These are phyloP conservation scores for Apophysomyces trapeziformis DNA, from an alignment of 371 early-diverging fungal species.

Conservation along the genomic window DNA sequence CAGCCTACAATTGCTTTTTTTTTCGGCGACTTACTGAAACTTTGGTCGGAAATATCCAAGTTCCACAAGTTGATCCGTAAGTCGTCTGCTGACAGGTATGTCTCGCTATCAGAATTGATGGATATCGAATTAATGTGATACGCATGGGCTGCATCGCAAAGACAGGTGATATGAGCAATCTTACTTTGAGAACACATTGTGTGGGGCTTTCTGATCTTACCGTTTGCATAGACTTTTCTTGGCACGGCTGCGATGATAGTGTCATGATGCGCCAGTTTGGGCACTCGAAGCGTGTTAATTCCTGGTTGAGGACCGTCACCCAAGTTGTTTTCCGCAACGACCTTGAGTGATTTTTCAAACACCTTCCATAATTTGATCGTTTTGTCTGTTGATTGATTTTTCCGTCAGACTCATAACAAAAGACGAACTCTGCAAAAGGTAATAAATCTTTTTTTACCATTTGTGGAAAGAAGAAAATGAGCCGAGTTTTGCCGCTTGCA, in stretches of 20 bases:
- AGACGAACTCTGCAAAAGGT: not conserved
- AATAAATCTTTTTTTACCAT: slow-evolving; percentile 64
- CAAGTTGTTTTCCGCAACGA: slow-evolving; percentile 88
- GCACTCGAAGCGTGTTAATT: slow-evolving; percentile 68
- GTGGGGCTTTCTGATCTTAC: slow-evolving; percentile 12
- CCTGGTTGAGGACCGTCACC: slow-evolving; percentile 60
- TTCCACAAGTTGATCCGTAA: slow-evolving; percentile 99
- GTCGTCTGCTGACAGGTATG: slow-evolving; percentile 98
- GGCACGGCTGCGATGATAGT: slow-evolving; percentile 95
- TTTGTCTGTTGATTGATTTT: slow-evolving; percentile 72
- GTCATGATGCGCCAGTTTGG: slow-evolving; percentile 90
- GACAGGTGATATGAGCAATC: too few species aligned
- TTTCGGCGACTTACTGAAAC: slow-evolving; percentile 78
- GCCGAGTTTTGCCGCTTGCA: slow-evolving; percentile 93
- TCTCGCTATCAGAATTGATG: slow-evolving; percentile 96
- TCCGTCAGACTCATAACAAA: not conserved
- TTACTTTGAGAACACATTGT: too few species aligned
- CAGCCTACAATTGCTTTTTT: not conserved
- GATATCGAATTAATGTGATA: slow-evolving; percentile 99
- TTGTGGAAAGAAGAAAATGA: slow-evolving; percentile 96
- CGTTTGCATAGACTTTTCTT: slow-evolving; percentile 92
- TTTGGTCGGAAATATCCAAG: slow-evolving; percentile 93
- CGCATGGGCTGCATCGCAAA: slow-evolving; percentile 77
- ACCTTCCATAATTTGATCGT: slow-evolving; percentile 99
- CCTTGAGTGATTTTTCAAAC: slow-evolving; percentile 94